Evolutionary conservation across 495 filamentous ascomycete species (phyloP).

Genomic region (Paragyromitra xinjiangensis): DNA sequence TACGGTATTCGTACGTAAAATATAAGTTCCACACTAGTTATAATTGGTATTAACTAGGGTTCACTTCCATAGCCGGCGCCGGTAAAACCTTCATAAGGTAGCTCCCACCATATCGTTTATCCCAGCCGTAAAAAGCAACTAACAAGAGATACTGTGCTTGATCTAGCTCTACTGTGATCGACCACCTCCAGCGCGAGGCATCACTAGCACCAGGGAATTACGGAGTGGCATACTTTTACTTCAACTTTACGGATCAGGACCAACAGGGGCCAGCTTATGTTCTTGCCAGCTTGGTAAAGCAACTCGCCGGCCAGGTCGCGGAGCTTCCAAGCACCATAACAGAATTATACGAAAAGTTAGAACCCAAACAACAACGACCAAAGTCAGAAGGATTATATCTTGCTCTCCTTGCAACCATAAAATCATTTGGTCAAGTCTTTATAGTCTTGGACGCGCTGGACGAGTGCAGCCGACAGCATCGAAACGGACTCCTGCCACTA

Average conservation of each 20-base stretch:
- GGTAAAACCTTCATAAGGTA: constrained; percentile 9
- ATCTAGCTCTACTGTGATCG: not conserved
- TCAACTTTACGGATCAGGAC: not conserved
- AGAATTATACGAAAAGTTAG: not conserved
- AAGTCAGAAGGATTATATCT: not conserved
- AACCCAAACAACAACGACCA: not conserved
- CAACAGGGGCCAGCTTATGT: not conserved
- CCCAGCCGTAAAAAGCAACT: not conserved
- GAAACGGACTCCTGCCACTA: constrained; percentile 5
- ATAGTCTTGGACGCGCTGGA: constrained; percentile 26
- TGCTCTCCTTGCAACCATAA: not conserved
- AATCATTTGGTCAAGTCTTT: not conserved
- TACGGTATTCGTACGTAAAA: not conserved
- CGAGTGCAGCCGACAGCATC: constrained; percentile 5
- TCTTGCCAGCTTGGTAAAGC: not conserved
- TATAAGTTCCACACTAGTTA: not conserved
- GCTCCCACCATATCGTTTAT: not conserved
- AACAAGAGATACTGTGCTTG: not conserved
- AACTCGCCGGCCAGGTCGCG: not conserved
- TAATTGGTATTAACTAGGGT: not conserved
- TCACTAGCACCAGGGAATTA: not conserved
- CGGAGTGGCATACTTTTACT: not conserved
- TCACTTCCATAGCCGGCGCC: not conserved
- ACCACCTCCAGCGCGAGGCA: not conserved
- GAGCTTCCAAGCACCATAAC: not conserved